phyloP scores from a whole-genome alignment of 257 asterid genomes.

The Gardenia jasminoides region DNA sequence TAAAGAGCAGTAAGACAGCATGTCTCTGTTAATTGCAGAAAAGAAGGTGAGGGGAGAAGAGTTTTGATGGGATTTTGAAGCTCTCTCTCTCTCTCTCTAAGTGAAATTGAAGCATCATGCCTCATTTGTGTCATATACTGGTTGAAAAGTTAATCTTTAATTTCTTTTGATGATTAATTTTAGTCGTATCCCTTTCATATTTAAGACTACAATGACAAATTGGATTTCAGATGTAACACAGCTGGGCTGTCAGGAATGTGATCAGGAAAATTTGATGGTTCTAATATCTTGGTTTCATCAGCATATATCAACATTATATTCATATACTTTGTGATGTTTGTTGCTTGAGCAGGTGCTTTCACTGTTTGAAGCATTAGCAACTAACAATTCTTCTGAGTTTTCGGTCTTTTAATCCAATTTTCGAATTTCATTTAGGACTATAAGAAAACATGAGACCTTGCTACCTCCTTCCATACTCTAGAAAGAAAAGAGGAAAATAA shows the following conservation, averaged over 20 bases:
- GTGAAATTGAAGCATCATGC: background rate
- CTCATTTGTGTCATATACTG: background rate
- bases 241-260: background rate
- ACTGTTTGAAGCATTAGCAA: background rate
- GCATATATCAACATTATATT: background rate
- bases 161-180: background rate
- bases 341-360: background rate
- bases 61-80: background rate
- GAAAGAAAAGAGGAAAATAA: background rate
- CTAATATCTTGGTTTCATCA: background rate
- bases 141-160: no score
- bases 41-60: background rate
- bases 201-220: background rate
- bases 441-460: background rate
- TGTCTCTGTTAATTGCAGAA: background rate
- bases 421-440: background rate
- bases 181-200: background rate
- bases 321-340: background rate
- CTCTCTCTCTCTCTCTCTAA: background rate
- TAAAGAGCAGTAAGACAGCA: background rate
- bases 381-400: background rate
- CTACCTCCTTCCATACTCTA: background rate
- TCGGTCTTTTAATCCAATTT: background rate
- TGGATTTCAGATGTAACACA: background rate
- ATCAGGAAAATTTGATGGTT: background rate